These are phyloP conservation scores for Colletotrichum sp. DNA, from an alignment of 2,329 filamentous ascomycete genomes.

Conservation along the genomic window DNA sequence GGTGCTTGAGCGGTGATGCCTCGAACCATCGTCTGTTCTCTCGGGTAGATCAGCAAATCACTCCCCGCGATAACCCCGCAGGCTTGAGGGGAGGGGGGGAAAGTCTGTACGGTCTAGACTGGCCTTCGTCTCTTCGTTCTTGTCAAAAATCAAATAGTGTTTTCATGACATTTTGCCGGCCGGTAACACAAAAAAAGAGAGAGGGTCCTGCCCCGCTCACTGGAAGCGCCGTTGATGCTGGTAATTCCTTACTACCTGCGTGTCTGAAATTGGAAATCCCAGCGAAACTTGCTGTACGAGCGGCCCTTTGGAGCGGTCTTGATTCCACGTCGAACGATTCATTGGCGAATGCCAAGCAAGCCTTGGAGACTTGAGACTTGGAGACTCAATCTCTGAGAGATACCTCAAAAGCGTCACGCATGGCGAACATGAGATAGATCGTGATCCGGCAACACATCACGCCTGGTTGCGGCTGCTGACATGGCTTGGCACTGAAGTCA, in stretches of 20 bases:
- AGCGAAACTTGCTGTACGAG: not conserved
- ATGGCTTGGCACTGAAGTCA: not conserved
- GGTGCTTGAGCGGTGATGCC: not conserved
- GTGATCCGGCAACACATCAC: not conserved
- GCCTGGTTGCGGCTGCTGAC: not conserved
- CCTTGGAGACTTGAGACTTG: not conserved
- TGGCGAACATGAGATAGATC: not conserved
- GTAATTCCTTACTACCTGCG: not conserved
- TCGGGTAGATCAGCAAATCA: not conserved
- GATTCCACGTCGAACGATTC: not conserved
- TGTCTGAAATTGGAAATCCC: not conserved
- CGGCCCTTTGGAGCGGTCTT: not conserved
- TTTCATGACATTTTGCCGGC: not conserved
- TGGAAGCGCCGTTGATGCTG: not conserved
- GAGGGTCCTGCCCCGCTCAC: not conserved
- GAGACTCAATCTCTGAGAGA: not conserved
- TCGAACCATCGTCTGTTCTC: not conserved
- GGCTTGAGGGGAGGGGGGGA: not conserved
- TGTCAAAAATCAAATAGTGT: not conserved
- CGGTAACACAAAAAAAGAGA: not conserved
- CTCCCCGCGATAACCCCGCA: not conserved
- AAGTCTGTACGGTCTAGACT: not conserved
- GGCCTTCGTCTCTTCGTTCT: not conserved
- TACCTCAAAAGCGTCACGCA: not conserved
- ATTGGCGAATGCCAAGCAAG: not conserved